These are phyloP conservation scores for Aspergillus persii DNA, from an alignment of 2,329 filamentous ascomycete genomes.

Conservation along the genomic window DNA sequence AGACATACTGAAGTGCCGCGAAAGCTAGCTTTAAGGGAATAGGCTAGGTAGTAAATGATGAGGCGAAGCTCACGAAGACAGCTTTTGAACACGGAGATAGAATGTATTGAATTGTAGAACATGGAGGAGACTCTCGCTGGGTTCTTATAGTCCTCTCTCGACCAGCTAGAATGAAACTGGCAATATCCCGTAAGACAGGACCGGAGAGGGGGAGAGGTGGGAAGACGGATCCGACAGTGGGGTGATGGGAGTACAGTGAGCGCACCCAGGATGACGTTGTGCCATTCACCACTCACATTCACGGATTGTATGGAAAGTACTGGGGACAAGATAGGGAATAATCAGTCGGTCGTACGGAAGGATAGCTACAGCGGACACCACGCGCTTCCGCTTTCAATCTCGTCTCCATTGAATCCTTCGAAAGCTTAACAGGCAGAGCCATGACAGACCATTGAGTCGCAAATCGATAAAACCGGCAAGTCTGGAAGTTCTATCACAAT, in stretches of 20 bases:
- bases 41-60: not conserved
- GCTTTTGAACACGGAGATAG: not conserved
- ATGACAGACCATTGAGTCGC: not conserved
- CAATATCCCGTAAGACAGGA: too few relatives aligned
- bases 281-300: not conserved
- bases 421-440: not conserved
- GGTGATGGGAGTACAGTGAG: not conserved
- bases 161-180: not conserved
- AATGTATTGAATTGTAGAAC: not conserved
- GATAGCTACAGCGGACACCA: not conserved
- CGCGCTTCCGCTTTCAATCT: not conserved
- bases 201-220: not conserved
- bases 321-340: not conserved
- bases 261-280: not conserved
- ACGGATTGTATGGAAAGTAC: not conserved
- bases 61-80: not conserved
- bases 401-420: not conserved
- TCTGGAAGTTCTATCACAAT: not conserved
- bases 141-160: conserved; percentile 7
- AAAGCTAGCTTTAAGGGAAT: not conserved
- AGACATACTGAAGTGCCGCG: conserved; percentile 24
- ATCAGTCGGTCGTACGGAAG: not conserved
- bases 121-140: not conserved
- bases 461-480: not conserved
- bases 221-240: not conserved